phyloP scores from a whole-genome alignment of 2,329 filamentous ascomycete genomes.

The Chaetomium globosum region DNA sequence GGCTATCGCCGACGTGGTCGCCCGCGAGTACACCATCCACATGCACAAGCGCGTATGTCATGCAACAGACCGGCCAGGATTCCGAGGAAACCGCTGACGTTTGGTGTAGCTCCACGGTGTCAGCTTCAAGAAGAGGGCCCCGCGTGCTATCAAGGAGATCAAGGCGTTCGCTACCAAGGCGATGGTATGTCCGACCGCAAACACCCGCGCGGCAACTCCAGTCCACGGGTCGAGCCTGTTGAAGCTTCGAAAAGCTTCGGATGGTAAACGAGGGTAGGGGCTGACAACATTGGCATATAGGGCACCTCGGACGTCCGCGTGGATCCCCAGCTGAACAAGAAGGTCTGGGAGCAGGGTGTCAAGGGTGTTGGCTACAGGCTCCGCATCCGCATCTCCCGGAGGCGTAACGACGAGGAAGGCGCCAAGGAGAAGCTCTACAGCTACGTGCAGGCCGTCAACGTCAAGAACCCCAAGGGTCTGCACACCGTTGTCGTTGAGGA shows the following conservation, averaged over 20 bases:
- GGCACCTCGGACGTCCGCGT: conserved; percentile 96
- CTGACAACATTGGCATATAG: conserved; percentile 52
- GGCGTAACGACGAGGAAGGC: conserved; percentile 99
- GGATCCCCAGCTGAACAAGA: conserved; percentile 99
- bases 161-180: conserved; percentile 87
- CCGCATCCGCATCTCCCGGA: conserved; percentile 96
- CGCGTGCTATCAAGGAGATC: conserved; percentile 99
- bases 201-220: conserved; percentile 16
- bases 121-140: conserved; percentile 99
- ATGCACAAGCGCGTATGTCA: conserved; percentile 96
- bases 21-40: conserved; percentile 99
- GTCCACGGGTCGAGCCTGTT: background rate
- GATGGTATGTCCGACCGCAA: conserved; percentile 72
- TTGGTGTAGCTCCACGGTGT: conserved; percentile 83
- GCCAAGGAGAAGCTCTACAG: conserved; percentile 99
- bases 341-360: conserved; percentile 99
- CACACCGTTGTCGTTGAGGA: conserved; percentile 85
- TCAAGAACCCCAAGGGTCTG: conserved; percentile 98
- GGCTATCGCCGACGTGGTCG: conserved; percentile 98
- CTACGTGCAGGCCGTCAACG: conserved; percentile 99
- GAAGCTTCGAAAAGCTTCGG: background rate
- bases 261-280: conserved; percentile 12
- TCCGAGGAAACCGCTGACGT: conserved; percentile 42
- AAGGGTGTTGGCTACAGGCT: conserved; percentile 98
- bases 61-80: conserved; percentile 24